Percentiles rank a stretch among this genome's conserved stretches.
phyloP scores from a whole-genome alignment of 768 basidiomycete species.

The Pholiota conissans region DNA sequence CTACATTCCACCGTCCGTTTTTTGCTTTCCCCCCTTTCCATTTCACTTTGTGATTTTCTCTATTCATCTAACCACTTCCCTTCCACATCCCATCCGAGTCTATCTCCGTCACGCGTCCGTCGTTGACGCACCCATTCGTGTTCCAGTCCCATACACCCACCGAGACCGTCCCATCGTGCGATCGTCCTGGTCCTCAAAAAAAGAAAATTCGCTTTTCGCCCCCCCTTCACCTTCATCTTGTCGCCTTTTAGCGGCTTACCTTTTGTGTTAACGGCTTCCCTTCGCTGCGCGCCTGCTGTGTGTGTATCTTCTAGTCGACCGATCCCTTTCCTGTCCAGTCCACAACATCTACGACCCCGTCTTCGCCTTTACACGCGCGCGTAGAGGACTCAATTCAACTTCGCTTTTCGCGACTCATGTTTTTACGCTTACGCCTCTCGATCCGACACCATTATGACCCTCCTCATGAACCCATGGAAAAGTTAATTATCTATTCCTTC shows the following conservation, averaged over 20 bases:
- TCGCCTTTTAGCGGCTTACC: neutral
- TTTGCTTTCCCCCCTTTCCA: too few species aligned
- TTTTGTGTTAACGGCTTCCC: neutral
- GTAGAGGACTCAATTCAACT: too few species aligned
- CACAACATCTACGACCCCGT: neutral
- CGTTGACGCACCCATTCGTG: neutral
- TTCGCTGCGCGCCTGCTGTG: neutral
- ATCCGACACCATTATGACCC: neutral
- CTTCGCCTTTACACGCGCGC: neutral
- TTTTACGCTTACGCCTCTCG: neutral
- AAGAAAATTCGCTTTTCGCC: constrained; percentile 2
- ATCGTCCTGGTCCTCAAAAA: neutral
- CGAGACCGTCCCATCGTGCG: neutral
- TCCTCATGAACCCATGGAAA: too few species aligned
- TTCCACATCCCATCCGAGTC: neutral
- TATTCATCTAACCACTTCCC: too few species aligned
- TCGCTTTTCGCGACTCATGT: too few species aligned
- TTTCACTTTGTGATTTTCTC: too few species aligned
- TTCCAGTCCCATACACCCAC: neutral
- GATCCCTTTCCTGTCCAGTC: neutral
- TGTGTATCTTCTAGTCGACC: neutral
- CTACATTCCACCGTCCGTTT: too few species aligned
- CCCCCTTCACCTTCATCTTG: neutral
- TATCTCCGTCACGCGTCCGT: too few species aligned
- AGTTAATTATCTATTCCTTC: neutral